phyloP scores from a whole-genome alignment of 345 rosid genomes.

The Aquilaria malaccensis region DNA sequence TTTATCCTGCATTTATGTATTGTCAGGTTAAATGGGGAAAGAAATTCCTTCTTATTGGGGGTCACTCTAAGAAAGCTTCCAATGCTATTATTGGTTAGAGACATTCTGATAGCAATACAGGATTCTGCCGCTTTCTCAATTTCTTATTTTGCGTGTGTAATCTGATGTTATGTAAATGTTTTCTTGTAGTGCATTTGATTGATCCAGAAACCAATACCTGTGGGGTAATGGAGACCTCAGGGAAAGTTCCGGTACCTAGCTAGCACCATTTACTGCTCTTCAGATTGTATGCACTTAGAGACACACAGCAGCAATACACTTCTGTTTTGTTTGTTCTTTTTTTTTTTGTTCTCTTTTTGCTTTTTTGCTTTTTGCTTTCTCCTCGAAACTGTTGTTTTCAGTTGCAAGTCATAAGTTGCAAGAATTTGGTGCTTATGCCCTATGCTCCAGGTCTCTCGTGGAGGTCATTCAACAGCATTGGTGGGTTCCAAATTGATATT shows the following conservation, averaged over 20 bases:
- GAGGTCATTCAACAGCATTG: constrained; percentile 85
- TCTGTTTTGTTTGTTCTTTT: not conserved
- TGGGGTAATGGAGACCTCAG: constrained; percentile 58
- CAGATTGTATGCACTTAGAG: too few relatives aligned
- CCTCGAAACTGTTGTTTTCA: not conserved
- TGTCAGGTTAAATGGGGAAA: constrained; percentile 77
- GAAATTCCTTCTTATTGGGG: constrained; percentile 76
- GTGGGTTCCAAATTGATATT: constrained; percentile 67
- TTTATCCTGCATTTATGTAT: constrained; percentile 2
- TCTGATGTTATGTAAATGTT: constrained; percentile 12
- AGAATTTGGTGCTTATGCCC: constrained; percentile 11
- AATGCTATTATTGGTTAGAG: constrained; percentile 52
- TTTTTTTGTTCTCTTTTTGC: not conserved
- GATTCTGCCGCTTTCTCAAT: constrained; percentile 7
- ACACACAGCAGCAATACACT: not conserved
- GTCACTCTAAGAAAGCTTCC: constrained; percentile 62
- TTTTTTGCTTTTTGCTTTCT: constrained; percentile 1
- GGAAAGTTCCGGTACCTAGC: constrained; percentile 67
- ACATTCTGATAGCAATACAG: constrained; percentile 5
- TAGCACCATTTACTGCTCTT: constrained; percentile 1
- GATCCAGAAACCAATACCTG: constrained; percentile 56
- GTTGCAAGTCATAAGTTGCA: not conserved
- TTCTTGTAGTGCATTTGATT: constrained; percentile 62
- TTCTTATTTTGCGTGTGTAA: constrained; percentile 13
- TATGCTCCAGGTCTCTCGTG: constrained; percentile 71